Evolutionary conservation across 73 alveolate species (phyloP), one percentile per base, ranked within the genome.

Genomic region (Paramecium octaurelia): DNA sequence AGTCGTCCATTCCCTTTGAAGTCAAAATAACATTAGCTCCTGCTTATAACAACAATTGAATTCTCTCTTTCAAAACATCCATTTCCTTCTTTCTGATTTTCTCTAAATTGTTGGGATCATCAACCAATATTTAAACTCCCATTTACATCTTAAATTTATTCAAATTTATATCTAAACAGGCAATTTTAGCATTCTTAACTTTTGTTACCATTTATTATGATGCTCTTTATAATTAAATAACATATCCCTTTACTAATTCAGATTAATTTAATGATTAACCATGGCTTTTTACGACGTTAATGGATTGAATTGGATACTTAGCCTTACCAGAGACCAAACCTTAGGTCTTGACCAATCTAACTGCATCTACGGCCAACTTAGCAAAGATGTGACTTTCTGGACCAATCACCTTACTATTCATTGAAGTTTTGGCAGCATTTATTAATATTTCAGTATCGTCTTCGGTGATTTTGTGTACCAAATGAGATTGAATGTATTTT

Each of bases 11-110:
- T 46, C 99, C 99, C 87, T 96, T 96, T 38, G 99, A 91, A 93
- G 99, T 97, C 43, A 98, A 94, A 84, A 98, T 95, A 27, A 98
- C 99, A 93, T 98, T 98, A 46, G 99, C 99, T 18, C 99, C 99
- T 29, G 99, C 97, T 8, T 93, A 97, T 59, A 98, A 95, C 44
- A 98, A 92, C 88, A 95, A 96, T 48, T 97, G 75, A 92, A 97
- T 93, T 96, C 99, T 98, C 84, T 98, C 99, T 85, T 95, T 97
- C 71, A 98, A 94, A 24, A 98, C 95, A 90, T 98, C 99, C 96
- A 97, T 93, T 94, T 98, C 99, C 94, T 97, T 95, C 90, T 95
- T 96, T 95, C 99, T 94, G 73, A 98, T 94, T 93, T 95, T 94
- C 93, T 98, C 99, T 50, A 97, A 95, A 57, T 96, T 95, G 12